Base-by-base conservation (phyloP, 805 yeast species). In the Teunomyces stri region DNA sequence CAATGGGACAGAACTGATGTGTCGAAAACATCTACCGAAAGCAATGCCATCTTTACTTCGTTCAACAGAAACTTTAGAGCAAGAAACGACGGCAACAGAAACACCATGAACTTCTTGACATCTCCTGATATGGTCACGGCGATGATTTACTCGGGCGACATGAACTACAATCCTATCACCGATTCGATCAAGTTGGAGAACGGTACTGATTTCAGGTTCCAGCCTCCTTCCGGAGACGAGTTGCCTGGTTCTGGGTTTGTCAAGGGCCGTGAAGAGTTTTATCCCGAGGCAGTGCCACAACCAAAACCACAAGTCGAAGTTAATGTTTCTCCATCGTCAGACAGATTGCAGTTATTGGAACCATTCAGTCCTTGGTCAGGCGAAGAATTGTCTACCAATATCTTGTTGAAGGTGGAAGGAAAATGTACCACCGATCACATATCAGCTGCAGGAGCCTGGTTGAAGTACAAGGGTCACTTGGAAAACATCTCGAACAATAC, bases 371-470 rank as follows among this genome's bases (percentile, higher is more conserved):
- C 92, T 18, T 92, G 97, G 95, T 72, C 84, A 51, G 96, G 96
- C 46, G 66, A 88, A 63, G 99, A 92, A 66, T 69, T 92, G 54
- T 75, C 80, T 52, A 81, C 90, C 29, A 81, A 81, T 42, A 87
- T 92, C 1, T 72, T 91, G 51, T 70, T 92, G 63, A 92, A 92
- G 72, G 98, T 94, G 40, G 92, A 89, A 71, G 99, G 99, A 54
- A 92, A 92, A 70, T 94, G 98, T 78, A 92, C 99, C 36, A 92
- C 99, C 33, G 99, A 92, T 68, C 99, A 92, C 66, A 94, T 92
- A 58, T 90, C 97, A 21, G 98, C 98, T 44, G 99, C 99, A 40
- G 99, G 99, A 62, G 95, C 85, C 12, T 92, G 99, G 99, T 80
- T 92, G 71, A 94, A 94, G 76, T 92, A 94, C 75, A 94, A 94